Percentiles rank a stretch among this genome's conserved stretches.
Conservation (phyloP, 2,329 filamentous ascomycete species). For the Verticillium nubilum region DNA sequence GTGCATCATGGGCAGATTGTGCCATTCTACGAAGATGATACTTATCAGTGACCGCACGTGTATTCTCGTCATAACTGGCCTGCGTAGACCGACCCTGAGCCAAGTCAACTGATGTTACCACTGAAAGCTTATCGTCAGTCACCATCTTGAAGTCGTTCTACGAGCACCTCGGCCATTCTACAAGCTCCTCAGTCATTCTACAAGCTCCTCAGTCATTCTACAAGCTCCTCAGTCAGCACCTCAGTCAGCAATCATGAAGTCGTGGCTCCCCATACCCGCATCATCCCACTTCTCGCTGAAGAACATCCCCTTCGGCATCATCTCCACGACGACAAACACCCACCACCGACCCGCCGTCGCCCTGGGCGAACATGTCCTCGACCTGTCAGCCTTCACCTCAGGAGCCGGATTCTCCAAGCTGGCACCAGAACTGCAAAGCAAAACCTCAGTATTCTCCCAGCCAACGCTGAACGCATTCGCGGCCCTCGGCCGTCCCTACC, state of each 20-base stretch:
- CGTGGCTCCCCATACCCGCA: constrained; percentile 7
- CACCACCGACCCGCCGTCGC: constrained; percentile 60
- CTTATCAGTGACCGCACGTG: neutral
- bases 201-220: no score
- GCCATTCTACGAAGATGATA: neutral
- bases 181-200: no score
- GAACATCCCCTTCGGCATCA: constrained; percentile 73
- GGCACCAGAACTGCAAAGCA: constrained; percentile 2
- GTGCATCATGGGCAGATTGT: neutral
- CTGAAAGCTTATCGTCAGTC: neutral
- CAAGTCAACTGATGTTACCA: neutral
- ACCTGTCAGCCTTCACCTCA: constrained; percentile 35
- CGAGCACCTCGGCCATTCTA: no score
- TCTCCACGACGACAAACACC: constrained; percentile 49
- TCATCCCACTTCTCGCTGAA: constrained; percentile 55
- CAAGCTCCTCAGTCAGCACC: no score
- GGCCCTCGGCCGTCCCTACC: constrained; percentile 57
- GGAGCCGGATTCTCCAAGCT: constrained; percentile 8
- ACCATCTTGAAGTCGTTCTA: neutral
- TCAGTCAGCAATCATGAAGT: constrained; percentile 12
- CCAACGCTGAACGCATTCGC: constrained; percentile 66
- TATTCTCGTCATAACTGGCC: neutral
- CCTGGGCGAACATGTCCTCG: constrained; percentile 61
- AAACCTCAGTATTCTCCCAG: constrained; percentile 21
- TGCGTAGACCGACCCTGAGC: neutral